Conservation (phyloP, 2,329 filamentous ascomycete genomes). For the Fusarium oligoseptatum region DNA sequence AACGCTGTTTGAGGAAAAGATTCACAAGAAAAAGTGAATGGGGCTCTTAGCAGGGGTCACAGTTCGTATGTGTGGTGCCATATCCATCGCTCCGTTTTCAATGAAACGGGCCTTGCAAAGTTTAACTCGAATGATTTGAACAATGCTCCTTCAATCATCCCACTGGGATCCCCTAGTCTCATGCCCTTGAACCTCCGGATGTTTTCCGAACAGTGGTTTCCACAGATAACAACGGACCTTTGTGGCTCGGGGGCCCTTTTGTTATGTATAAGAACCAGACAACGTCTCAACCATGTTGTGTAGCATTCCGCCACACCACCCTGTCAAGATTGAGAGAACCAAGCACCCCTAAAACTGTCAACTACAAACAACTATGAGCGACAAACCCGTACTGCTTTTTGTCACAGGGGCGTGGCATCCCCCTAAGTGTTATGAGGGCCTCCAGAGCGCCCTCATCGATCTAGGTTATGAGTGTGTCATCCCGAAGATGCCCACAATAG, state of each 20-base stretch:
- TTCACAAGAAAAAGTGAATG: not conserved
- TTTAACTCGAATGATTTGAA: conserved; percentile 1
- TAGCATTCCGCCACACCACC: not conserved
- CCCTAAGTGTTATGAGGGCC: not conserved
- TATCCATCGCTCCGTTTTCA: not conserved
- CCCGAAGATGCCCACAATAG: not conserved
- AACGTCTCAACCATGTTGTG: not conserved
- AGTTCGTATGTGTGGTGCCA: not conserved
- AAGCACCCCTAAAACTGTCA: not conserved
- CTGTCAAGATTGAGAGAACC: not conserved
- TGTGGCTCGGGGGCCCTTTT: not conserved
- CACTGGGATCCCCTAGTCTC: not conserved
- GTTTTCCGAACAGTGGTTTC: not conserved
- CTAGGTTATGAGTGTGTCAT: not conserved
- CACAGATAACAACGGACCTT: not conserved
- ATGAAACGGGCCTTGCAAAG: not conserved
- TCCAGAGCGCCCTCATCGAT: not conserved
- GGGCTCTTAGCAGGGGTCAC: not conserved
- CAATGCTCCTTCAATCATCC: not conserved
- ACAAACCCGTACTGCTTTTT: not conserved
- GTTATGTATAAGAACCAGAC: not conserved
- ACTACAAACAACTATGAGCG: not conserved
- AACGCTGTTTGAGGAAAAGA: not conserved
- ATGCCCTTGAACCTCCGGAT: not conserved
- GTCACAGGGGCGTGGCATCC: not conserved